Percentiles rank a stretch among this genome's conserved stretches.
Evolutionary conservation across 352 stramenopile genomes (phyloP).

Genomic region (Aphanomyces astaci): DNA sequence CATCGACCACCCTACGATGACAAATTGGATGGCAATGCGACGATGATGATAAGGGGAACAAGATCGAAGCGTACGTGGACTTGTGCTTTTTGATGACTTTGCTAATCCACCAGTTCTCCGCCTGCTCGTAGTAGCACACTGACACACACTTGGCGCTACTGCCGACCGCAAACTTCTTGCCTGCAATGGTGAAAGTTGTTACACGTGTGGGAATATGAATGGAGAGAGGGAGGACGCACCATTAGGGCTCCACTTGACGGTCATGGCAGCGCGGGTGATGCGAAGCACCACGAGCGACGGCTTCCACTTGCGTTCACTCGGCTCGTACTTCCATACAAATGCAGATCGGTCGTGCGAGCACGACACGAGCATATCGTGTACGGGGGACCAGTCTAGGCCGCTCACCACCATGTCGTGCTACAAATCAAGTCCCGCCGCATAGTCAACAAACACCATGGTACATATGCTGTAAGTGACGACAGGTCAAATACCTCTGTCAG

Average conservation of each 20-base stretch:
- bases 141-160: constrained; percentile 90
- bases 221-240: constrained; percentile 29
- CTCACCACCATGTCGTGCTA: constrained; percentile 91
- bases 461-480: too few species aligned
- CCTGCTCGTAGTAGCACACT: constrained; percentile 88
- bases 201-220: too few species aligned
- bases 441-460: too few species aligned
- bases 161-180: constrained; percentile 90
- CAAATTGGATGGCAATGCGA: too few species aligned
- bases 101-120: constrained; percentile 92
- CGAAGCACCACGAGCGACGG: constrained; percentile 87
- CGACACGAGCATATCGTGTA: constrained; percentile 91
- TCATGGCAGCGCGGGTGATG: constrained; percentile 86
- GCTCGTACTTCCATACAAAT: constrained; percentile 92
- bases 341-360: constrained; percentile 92
- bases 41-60: background rate
- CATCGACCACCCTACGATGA: constrained; percentile 48
- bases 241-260: constrained; percentile 91
- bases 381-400: constrained; percentile 88
- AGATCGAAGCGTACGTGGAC: constrained; percentile 67
- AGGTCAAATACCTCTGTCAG: constrained; percentile 47
- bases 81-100: constrained; percentile 97
- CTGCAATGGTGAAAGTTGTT: too few species aligned
- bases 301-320: constrained; percentile 83
- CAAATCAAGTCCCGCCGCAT: too few species aligned